Conservation (phyloP, 495 filamentous ascomycete genomes). For the Neurospora sp. region DNA sequence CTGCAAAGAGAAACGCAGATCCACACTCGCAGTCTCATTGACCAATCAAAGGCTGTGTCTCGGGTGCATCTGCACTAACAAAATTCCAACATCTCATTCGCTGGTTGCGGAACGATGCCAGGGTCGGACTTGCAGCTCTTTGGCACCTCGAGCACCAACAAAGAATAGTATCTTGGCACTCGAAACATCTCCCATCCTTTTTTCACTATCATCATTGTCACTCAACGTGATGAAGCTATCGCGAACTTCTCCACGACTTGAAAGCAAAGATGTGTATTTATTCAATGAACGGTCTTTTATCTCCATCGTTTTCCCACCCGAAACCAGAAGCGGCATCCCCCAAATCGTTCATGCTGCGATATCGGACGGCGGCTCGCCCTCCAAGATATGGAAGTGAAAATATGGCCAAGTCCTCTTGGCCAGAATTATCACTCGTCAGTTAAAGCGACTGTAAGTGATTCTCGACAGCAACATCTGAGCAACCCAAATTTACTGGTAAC, state of each 20-base stretch:
- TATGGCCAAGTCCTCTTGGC: neutral
- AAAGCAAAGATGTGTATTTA: neutral
- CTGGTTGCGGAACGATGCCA: neutral
- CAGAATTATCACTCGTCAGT: neutral
- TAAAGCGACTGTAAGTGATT: neutral
- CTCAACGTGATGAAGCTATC: neutral
- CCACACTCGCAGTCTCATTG: neutral
- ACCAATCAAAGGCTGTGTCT: neutral
- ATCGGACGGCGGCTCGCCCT: neutral
- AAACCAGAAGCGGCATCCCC: neutral
- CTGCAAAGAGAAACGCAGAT: neutral
- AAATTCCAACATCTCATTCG: neutral
- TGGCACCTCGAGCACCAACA: neutral
- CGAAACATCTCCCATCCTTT: neutral
- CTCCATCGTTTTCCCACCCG: neutral
- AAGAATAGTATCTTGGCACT: neutral
- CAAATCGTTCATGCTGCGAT: neutral
- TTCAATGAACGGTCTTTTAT: neutral
- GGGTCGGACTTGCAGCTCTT: too few relatives aligned
- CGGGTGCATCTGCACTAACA: too few relatives aligned
- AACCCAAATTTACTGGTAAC: neutral
- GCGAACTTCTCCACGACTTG: neutral
- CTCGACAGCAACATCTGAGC: too few relatives aligned
- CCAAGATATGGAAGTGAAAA: neutral
- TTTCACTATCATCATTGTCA: neutral